Conservation (phyloP, 441 rosid species). For the Raphanus hybrid region DNA sequence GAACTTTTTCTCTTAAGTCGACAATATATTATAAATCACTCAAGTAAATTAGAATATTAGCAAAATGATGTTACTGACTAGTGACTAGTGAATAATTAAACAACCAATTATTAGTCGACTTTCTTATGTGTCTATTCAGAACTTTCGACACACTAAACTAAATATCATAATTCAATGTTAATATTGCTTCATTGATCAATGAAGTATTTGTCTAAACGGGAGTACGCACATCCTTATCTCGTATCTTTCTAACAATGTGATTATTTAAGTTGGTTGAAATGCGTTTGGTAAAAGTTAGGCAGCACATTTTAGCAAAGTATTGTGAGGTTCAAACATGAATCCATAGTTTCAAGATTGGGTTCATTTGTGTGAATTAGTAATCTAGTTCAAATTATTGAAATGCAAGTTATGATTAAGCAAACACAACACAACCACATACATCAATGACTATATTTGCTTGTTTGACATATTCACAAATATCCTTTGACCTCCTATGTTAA, state of each 20-base stretch:
- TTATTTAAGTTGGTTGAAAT: background rate
- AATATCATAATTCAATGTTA: background rate
- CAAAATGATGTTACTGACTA: slow-evolving; percentile 18
- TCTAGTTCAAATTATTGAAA: background rate
- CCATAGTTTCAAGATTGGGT: background rate
- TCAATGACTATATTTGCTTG: background rate
- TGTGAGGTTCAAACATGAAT: background rate
- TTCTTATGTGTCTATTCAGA: slow-evolving; percentile 10
- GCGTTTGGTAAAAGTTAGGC: background rate
- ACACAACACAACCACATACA: background rate
- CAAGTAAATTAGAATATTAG: slow-evolving; percentile 21
- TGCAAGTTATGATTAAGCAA: slow-evolving; percentile 4
- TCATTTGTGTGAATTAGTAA: background rate
- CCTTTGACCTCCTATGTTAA: background rate
- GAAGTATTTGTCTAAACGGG: background rate
- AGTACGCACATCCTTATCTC: background rate
- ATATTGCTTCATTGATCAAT: background rate
- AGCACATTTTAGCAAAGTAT: slow-evolving; percentile 2
- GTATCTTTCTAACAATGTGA: background rate
- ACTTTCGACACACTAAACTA: slow-evolving; percentile 19
- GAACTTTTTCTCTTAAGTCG: slow-evolving; percentile 18
- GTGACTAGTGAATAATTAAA: slow-evolving; percentile 17
- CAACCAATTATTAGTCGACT: slow-evolving; percentile 33
- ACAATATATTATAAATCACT: slow-evolving; percentile 14
- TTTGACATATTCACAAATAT: background rate